phyloP scores from a whole-genome alignment of 768 basidiomycete genomes.

The Tubosaeta sp. region DNA sequence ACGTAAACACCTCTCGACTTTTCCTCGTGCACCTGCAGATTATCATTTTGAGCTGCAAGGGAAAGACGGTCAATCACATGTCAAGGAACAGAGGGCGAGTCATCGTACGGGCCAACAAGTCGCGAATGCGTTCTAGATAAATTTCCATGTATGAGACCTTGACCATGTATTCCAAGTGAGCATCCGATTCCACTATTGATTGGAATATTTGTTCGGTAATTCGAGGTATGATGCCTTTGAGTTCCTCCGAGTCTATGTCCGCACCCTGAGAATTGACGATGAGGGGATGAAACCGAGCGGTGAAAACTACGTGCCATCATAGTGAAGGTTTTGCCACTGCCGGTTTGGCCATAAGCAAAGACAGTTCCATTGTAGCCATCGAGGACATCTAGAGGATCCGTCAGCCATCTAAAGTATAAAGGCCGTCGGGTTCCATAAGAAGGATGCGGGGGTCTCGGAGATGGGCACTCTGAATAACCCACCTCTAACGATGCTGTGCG shows the following conservation, averaged over 20 bases:
- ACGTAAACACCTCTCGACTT: slow-evolving; percentile 97
- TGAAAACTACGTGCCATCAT: slow-evolving; percentile 78
- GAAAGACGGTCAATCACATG: slow-evolving; percentile 5
- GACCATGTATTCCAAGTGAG: slow-evolving; percentile 95
- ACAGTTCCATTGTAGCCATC: slow-evolving; percentile 99
- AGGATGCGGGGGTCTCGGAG: slow-evolving; percentile 3
- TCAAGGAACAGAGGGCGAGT: not conserved
- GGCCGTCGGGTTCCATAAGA: not conserved
- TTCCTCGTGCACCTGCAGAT: slow-evolving; percentile 97
- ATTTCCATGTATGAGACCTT: slow-evolving; percentile 99
- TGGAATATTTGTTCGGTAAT: slow-evolving; percentile 99
- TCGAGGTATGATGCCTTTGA: slow-evolving; percentile 95
- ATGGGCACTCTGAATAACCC: slow-evolving; percentile 9
- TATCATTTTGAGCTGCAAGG: slow-evolving; percentile 85
- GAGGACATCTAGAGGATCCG: slow-evolving; percentile 71
- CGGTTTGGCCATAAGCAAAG: slow-evolving; percentile 96
- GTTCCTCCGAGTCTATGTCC: slow-evolving; percentile 90
- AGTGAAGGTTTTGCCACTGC: slow-evolving; percentile 95
- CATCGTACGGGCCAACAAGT: slow-evolving; percentile 88
- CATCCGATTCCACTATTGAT: slow-evolving; percentile 92
- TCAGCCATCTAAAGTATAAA: slow-evolving; percentile 15
- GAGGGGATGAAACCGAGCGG: slow-evolving; percentile 4
- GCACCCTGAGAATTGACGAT: slow-evolving; percentile 61
- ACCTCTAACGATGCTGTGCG: slow-evolving; percentile 84
- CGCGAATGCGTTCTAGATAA: slow-evolving; percentile 93